A percentile compares a stretch with the other conserved stretches of the same genome.
Conservation (phyloP, 2,329 filamentous ascomycete genomes). For the Epichloe sp. region DNA sequence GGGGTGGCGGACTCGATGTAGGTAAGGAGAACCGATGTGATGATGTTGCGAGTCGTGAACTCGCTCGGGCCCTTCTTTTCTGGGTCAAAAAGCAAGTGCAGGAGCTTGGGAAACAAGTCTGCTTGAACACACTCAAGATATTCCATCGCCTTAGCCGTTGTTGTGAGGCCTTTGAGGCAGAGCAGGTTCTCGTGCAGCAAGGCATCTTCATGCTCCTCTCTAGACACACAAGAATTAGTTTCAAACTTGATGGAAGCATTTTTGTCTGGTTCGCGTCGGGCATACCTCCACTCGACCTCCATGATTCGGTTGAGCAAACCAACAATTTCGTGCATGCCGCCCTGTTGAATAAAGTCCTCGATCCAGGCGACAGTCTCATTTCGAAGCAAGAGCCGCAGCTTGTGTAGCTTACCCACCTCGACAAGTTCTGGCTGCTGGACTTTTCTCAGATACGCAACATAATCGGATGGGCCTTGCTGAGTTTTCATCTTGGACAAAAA, state of each 20-base stretch:
- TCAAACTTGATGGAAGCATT: not conserved
- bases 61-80: slow-evolving; percentile 96
- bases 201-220: slow-evolving; percentile 90
- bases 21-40: slow-evolving; percentile 79
- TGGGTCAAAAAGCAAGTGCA: slow-evolving; percentile 90
- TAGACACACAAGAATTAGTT: slow-evolving; percentile 21
- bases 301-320: slow-evolving; percentile 80
- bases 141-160: slow-evolving; percentile 72
- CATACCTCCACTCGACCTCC: slow-evolving; percentile 84
- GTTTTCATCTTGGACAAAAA: slow-evolving; percentile 59
- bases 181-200: slow-evolving; percentile 84
- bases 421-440: slow-evolving; percentile 69
- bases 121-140: slow-evolving; percentile 69
- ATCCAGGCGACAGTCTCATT: slow-evolving; percentile 97
- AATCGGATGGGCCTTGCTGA: slow-evolving; percentile 65
- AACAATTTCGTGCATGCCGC: slow-evolving; percentile 87
- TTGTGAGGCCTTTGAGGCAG: slow-evolving; percentile 88
- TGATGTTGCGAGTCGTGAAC: slow-evolving; percentile 83
- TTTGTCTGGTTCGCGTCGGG: not conserved
- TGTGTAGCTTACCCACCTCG: slow-evolving; percentile 91
- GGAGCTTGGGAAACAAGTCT: slow-evolving; percentile 71
- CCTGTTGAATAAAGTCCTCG: slow-evolving; percentile 76
- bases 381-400: slow-evolving; percentile 73
- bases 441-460: slow-evolving; percentile 73
- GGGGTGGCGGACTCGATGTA: slow-evolving; percentile 60